Evolutionary conservation across 2,329 filamentous ascomycete species (phyloP).

Genomic region (Aspergillus tanneri): DNA sequence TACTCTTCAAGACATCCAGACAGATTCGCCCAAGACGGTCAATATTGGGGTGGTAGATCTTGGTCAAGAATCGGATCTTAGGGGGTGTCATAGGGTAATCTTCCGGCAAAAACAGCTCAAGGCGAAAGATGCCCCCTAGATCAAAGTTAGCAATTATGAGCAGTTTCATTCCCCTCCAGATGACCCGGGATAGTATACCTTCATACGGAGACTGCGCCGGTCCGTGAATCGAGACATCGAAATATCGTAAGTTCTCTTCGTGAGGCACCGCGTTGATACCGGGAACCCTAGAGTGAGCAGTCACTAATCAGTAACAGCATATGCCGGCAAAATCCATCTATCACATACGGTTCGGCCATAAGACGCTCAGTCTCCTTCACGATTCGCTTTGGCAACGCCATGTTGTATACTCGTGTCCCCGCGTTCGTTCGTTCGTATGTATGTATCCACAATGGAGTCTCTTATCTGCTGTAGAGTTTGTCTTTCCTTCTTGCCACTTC

Average conservation of each 20-base stretch:
- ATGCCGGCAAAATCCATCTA: not conserved
- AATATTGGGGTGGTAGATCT: constrained; percentile 99
- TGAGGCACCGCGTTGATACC: constrained; percentile 95
- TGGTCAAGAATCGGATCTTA: constrained; percentile 97
- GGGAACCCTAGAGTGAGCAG: constrained; percentile 65
- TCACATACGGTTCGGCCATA: constrained; percentile 88
- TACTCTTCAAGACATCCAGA: constrained; percentile 95
- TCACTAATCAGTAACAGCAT: constrained; percentile 9
- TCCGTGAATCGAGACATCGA: constrained; percentile 94
- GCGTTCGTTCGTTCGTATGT: constrained; percentile 7
- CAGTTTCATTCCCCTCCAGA: no score
- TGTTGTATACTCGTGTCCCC: constrained; percentile 26
- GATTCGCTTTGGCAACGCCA: constrained; percentile 90
- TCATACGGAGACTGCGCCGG: constrained; percentile 92
- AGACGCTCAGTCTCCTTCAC: constrained; percentile 98
- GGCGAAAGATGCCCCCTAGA: constrained; percentile 79
- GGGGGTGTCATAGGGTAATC: constrained; percentile 99
- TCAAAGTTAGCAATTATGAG: constrained; percentile 8
- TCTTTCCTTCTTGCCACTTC: not conserved
- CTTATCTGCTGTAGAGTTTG: not conserved
- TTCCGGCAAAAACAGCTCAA: constrained; percentile 95
- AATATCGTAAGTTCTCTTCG: constrained; percentile 96
- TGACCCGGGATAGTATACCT: constrained; percentile 65
- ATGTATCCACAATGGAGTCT: constrained; percentile 13
- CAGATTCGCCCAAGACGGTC: constrained; percentile 97